Percentiles rank a stretch among this genome's conserved stretches.
phyloP scores from a whole-genome alignment of 108 stramenopile genomes.

The Nannochloropsis salina region DNA sequence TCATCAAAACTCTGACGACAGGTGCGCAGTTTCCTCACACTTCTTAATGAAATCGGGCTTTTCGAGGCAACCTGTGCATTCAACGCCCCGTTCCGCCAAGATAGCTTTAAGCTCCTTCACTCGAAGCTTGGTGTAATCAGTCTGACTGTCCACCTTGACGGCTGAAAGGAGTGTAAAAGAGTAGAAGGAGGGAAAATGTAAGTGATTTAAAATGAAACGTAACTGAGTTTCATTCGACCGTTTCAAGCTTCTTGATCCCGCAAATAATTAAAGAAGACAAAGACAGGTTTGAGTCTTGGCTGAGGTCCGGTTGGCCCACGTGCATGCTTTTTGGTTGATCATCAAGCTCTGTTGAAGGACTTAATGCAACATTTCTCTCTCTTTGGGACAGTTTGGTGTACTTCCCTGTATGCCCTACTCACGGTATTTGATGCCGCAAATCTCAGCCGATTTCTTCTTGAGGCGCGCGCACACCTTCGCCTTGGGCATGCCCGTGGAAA shows the following conservation, averaged over 20 bases:
- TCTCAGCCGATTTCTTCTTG: constrained; percentile 85
- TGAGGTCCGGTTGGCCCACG: background rate
- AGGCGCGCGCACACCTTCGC: constrained; percentile 91
- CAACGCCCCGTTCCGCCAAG: constrained; percentile 87
- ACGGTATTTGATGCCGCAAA: constrained; percentile 60
- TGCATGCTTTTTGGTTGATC: background rate
- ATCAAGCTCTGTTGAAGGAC: background rate
- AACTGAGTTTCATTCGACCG: background rate
- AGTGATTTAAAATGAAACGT: background rate
- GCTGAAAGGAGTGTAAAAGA: constrained; percentile 27
- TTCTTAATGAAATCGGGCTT: constrained; percentile 97
- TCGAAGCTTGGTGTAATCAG: constrained; percentile 84
- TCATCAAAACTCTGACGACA: constrained; percentile 48
- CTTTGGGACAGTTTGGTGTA: background rate
- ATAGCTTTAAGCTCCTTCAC: constrained; percentile 95
- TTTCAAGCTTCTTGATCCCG: background rate
- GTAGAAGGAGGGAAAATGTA: background rate
- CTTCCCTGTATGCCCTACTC: constrained; percentile 25
- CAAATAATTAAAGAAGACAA: no score
- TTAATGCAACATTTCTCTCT: background rate
- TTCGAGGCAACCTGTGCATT: constrained; percentile 92
- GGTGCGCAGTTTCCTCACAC: constrained; percentile 86
- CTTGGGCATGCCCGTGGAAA: constrained; percentile 81
- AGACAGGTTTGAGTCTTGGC: no score
- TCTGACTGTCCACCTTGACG: constrained; percentile 59